Evolutionary conservation across 2,329 filamentous ascomycete genomes (phyloP).

Genomic region (Dryadomyces quercivorus): DNA sequence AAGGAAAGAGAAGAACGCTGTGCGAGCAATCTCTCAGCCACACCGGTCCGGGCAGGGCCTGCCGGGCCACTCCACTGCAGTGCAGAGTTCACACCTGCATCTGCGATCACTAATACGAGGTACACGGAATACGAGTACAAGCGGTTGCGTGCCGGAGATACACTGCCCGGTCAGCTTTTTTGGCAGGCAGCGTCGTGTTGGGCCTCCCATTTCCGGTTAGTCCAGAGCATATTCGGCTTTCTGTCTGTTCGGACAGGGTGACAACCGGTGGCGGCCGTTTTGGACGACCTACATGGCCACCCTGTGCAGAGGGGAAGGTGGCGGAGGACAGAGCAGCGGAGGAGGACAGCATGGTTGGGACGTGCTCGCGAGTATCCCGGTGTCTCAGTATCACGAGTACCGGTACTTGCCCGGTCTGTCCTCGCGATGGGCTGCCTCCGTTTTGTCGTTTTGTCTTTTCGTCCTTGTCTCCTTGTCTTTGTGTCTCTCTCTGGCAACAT

Average conservation of each 20-base stretch:
- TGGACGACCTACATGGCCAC: too few relatives aligned
- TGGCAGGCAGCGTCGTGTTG: background rate
- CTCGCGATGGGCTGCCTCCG: background rate
- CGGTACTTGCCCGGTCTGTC: background rate
- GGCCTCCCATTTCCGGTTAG: background rate
- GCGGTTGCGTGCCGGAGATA: background rate
- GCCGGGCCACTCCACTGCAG: too few relatives aligned
- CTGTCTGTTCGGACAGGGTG: too few relatives aligned
- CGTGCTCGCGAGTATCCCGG: background rate
- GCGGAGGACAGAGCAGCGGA: background rate
- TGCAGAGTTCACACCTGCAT: background rate
- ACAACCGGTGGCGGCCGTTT: too few relatives aligned
- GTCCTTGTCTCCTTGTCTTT: background rate
- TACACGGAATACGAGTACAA: background rate
- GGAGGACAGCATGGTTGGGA: background rate
- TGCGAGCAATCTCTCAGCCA: background rate
- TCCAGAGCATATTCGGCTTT: background rate
- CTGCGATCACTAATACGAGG: background rate
- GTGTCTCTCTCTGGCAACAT: background rate
- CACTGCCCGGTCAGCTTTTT: background rate
- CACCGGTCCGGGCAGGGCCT: background rate
- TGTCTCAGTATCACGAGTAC: too few relatives aligned
- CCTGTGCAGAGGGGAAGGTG: too few relatives aligned
- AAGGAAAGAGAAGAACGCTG: too few relatives aligned
- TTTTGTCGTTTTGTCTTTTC: background rate